Evolutionary conservation across 306 rosid genomes (phyloP).

Genomic region (Casuarina equisetifolia): DNA sequence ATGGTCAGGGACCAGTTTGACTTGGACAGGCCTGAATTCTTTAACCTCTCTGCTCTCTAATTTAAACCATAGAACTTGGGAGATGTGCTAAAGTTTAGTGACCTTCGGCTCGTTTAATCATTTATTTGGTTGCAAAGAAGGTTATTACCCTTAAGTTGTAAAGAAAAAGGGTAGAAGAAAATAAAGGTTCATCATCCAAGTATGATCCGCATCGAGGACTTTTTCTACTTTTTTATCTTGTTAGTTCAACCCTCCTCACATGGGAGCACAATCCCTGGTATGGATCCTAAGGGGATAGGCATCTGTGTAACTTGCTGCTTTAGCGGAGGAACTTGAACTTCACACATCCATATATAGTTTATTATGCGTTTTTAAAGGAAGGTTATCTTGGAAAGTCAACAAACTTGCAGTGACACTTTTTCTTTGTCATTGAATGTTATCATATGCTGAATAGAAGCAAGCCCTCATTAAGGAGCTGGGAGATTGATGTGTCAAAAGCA

Average conservation of each 20-base stretch:
- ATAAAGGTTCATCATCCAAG: neutral
- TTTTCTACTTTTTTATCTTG: neutral
- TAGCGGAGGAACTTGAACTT: conserved; percentile 29
- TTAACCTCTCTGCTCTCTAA: conserved; percentile 27
- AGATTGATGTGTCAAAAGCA: conserved; percentile 20
- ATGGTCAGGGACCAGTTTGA: neutral
- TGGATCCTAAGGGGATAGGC: conserved; percentile 23
- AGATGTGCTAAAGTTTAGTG: conserved; percentile 1
- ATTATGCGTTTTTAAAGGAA: neutral
- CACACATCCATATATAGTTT: conserved; percentile 29
- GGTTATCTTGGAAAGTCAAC: conserved; percentile 32
- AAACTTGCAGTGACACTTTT: conserved; percentile 29
- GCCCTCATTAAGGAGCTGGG: conserved; percentile 2
- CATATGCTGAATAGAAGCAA: conserved; percentile 1
- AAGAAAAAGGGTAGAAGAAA: neutral
- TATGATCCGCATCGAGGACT: neutral
- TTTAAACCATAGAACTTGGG: conserved; percentile 21
- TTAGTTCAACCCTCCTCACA: conserved; percentile 7
- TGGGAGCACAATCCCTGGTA: conserved; percentile 23
- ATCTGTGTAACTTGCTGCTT: conserved; percentile 23
- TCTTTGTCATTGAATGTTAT: conserved; percentile 22
- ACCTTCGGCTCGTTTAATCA: neutral
- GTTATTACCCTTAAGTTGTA: too few species aligned
- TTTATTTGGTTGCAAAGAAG: neutral
- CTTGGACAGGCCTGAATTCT: conserved; percentile 24